Conservation (phyloP, 257 asterid species). For the Ballota nigra region DNA sequence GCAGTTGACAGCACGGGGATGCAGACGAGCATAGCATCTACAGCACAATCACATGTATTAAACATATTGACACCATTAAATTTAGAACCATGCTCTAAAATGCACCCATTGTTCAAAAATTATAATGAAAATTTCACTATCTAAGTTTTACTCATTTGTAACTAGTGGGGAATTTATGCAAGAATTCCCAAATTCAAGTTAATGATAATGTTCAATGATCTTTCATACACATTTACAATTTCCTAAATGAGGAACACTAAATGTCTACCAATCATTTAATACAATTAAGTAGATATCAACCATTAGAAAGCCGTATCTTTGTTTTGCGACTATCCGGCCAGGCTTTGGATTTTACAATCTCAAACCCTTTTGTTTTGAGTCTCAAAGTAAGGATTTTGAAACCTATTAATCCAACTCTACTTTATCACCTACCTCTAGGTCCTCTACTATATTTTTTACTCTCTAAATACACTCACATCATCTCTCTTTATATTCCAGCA, state of each 20-base stretch:
- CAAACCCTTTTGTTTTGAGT: too few relatives aligned
- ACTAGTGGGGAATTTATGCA: background rate
- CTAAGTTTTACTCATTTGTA: background rate
- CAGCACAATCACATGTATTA: background rate
- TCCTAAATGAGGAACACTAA: background rate
- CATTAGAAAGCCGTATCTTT: background rate
- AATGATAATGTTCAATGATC: background rate
- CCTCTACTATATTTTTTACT: too few relatives aligned
- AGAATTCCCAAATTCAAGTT: background rate
- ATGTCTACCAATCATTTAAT: background rate
- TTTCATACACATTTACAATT: background rate
- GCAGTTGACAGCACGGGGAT: conserved; percentile 91
- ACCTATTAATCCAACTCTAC: too few relatives aligned
- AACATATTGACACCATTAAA: background rate
- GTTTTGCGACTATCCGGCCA: too few relatives aligned
- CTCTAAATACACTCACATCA: too few relatives aligned
- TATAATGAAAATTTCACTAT: background rate
- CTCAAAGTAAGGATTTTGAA: too few relatives aligned
- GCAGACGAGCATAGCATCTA: conserved; percentile 85
- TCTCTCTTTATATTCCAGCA: too few relatives aligned
- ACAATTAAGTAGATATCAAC: background rate
- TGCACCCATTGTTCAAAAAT: background rate
- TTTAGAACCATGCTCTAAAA: background rate
- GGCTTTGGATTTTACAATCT: too few relatives aligned
- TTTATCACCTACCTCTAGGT: too few relatives aligned